These are phyloP conservation scores for Phyllostachys edulis DNA, from an alignment of 176 grass and related monocot genomes.

Conservation along the genomic window DNA sequence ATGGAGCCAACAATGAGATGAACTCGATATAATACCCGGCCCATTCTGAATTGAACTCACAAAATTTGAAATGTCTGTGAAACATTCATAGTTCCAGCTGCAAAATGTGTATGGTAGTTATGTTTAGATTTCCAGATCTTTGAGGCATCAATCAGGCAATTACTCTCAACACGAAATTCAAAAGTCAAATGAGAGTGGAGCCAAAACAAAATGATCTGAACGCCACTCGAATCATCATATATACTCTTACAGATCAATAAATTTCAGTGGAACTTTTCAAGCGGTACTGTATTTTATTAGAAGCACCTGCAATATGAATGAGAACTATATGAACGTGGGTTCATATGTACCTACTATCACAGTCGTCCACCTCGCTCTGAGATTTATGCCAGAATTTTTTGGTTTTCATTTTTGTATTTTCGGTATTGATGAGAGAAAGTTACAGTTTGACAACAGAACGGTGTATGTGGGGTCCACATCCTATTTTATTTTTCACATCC, in stretches of 20 bases:
- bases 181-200: background rate
- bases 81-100: background rate
- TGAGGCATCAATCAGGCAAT: background rate
- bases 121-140: background rate
- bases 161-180: background rate
- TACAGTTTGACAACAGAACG: too few species aligned
- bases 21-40: background rate
- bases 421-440: too few species aligned
- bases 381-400: too few species aligned
- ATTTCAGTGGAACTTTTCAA: background rate
- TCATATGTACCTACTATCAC: too few species aligned
- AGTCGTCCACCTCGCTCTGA: too few species aligned
- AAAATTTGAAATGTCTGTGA: background rate
- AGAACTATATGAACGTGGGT: too few species aligned
- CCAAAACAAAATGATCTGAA: background rate
- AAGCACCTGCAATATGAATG: too few species aligned
- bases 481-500: too few species aligned
- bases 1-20: slow-evolving; percentile 17
- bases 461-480: too few species aligned
- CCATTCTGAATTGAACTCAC: background rate
- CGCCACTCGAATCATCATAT: background rate
- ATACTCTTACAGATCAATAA: background rate
- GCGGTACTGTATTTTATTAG: background rate
- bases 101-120: background rate
- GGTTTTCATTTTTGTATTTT: too few species aligned